A percentile compares a stretch with the other conserved stretches of the same genome.
Evolutionary conservation across 2,329 filamentous ascomycete genomes (phyloP).

Genomic region (Epichloe baconii): DNA sequence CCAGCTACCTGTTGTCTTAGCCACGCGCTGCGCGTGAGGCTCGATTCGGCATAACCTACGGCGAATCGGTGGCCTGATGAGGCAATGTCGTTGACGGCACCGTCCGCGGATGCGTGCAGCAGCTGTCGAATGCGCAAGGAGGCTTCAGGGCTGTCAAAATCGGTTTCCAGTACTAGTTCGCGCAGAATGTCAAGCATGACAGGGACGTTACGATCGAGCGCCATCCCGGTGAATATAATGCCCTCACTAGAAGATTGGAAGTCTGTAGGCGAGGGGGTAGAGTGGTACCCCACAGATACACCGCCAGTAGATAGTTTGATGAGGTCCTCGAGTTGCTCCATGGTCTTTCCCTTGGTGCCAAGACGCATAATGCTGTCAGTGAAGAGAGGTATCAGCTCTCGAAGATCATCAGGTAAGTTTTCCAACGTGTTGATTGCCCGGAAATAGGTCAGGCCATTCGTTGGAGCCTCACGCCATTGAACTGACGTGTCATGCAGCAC

Average conservation of each 20-base stretch:
- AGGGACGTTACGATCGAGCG: constrained; percentile 77
- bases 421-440: constrained; percentile 72
- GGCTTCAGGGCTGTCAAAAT: constrained; percentile 76
- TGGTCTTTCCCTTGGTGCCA: constrained; percentile 73
- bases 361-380: constrained; percentile 87
- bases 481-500: constrained; percentile 51
- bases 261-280: constrained; percentile 63
- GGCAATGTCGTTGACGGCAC: constrained; percentile 82
- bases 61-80: constrained; percentile 83
- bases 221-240: constrained; percentile 71
- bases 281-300: constrained; percentile 71
- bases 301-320: constrained; percentile 96
- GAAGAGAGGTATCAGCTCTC: constrained; percentile 77
- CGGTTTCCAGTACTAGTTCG: constrained; percentile 69
- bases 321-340: constrained; percentile 89
- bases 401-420: constrained; percentile 70
- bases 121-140: constrained; percentile 75
- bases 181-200: constrained; percentile 81
- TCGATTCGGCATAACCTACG: constrained; percentile 68
- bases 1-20: constrained; percentile 77
- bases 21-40: constrained; percentile 57
- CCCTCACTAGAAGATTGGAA: constrained; percentile 65
- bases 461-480: constrained; percentile 85
- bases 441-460: constrained; percentile 94
- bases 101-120: constrained; percentile 74